Percentiles rank a stretch among this genome's conserved stretches.
Conservation (phyloP, 805 yeast genomes). For the Debaryomyces castellii region DNA sequence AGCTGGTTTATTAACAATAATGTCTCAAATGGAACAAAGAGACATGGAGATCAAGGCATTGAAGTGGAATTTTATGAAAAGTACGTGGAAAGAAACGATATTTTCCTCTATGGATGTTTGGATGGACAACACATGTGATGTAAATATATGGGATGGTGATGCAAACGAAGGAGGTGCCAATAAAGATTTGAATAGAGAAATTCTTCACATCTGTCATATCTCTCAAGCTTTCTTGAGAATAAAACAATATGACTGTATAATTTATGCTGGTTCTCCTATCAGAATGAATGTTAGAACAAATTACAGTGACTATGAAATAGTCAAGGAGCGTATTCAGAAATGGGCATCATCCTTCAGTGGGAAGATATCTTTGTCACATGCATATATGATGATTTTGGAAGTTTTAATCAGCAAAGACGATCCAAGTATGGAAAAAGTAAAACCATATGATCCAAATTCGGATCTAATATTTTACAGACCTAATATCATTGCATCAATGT, state of each 20-base stretch:
- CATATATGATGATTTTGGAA: slow-evolving; percentile 57
- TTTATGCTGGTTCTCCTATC: slow-evolving; percentile 27
- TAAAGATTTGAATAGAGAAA: slow-evolving; percentile 5
- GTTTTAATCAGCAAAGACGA: slow-evolving; percentile 44
- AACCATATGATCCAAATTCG: slow-evolving; percentile 43
- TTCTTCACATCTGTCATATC: slow-evolving; percentile 19
- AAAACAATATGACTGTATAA: slow-evolving; percentile 26
- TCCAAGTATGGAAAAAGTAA: no score
- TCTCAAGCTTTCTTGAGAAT: slow-evolving; percentile 21
- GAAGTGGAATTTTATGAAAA: slow-evolving; percentile 15
- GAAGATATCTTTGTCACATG: slow-evolving; percentile 54
- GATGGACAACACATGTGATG: slow-evolving; percentile 16
- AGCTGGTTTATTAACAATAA: slow-evolving; percentile 16
- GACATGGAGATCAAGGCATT: slow-evolving; percentile 19
- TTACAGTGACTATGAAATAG: slow-evolving; percentile 43
- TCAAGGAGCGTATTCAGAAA: slow-evolving; percentile 47
- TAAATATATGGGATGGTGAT: slow-evolving; percentile 1
- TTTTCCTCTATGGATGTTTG: slow-evolving; percentile 18
- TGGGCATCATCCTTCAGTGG: slow-evolving; percentile 52
- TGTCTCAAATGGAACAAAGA: slow-evolving; percentile 16
- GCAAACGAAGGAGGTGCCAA: slow-evolving; percentile 12
- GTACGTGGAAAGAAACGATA: slow-evolving; percentile 18
- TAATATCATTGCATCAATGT: slow-evolving; percentile 38
- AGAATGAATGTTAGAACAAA: slow-evolving; percentile 43
- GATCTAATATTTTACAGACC: slow-evolving; percentile 43